Evolutionary conservation across 176 grass and related monocot genomes (phyloP).

Genomic region (Eleusine indica): DNA sequence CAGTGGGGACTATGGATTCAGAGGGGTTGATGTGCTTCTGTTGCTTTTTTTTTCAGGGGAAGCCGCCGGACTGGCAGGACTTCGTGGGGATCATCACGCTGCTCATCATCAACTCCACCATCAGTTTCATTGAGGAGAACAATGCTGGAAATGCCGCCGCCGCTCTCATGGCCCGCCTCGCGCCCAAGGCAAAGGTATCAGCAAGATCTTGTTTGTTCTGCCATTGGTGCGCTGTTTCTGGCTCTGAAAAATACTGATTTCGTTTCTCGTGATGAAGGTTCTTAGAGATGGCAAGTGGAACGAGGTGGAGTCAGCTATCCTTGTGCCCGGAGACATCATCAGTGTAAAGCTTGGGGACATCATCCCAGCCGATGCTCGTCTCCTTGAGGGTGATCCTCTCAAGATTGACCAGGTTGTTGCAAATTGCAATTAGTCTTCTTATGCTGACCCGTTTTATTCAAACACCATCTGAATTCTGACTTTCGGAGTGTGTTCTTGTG

Average conservation of each 20-base stretch:
- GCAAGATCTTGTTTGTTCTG: neutral
- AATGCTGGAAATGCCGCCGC: slow-evolving; percentile 87
- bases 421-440: slow-evolving; percentile 1
- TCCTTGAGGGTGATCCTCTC: slow-evolving; percentile 35
- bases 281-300: slow-evolving; percentile 64
- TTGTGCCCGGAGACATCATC: slow-evolving; percentile 40
- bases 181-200: slow-evolving; percentile 84
- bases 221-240: neutral
- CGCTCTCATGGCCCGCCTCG: slow-evolving; percentile 84
- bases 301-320: slow-evolving; percentile 32
- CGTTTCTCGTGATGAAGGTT: slow-evolving; percentile 50
- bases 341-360: slow-evolving; percentile 39
- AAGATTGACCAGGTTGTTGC: slow-evolving; percentile 39
- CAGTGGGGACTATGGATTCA: neutral
- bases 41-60: slow-evolving; percentile 49
- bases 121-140: slow-evolving; percentile 95
- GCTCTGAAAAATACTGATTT: neutral
- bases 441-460: neutral
- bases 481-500: slow-evolving; percentile 33
- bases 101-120: slow-evolving; percentile 90
- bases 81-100: slow-evolving; percentile 86
- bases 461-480: slow-evolving; percentile 1
- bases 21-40: slow-evolving; percentile 15
- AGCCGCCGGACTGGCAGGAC: slow-evolving; percentile 91
- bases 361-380: slow-evolving; percentile 33